Percentiles rank a stretch among this genome's conserved stretches.
Conservation (phyloP, 176 grass and related monocot species). For the Raddia guianensis region DNA sequence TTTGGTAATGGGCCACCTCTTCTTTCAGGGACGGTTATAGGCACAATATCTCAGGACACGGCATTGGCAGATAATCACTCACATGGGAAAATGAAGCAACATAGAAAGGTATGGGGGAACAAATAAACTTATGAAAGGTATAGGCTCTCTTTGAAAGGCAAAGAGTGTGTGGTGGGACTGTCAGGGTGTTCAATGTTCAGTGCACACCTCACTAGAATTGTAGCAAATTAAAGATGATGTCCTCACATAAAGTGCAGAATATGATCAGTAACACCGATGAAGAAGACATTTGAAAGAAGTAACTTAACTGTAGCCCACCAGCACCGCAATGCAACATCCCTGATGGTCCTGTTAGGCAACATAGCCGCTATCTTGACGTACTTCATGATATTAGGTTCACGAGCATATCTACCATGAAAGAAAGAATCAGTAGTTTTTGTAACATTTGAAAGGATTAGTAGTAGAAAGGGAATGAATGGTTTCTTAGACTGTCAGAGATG, state of each 20-base stretch:
- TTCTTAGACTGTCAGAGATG: slow-evolving; percentile 25
- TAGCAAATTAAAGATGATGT: neutral
- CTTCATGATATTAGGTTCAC: slow-evolving; percentile 92
- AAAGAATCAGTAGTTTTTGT: slow-evolving; percentile 10
- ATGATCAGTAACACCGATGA: neutral
- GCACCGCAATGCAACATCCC: slow-evolving; percentile 92
- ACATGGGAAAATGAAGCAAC: neutral
- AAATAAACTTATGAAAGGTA: neutral
- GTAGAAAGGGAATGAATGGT: neutral
- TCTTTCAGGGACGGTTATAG: neutral
- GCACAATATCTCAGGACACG: neutral
- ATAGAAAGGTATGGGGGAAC: neutral
- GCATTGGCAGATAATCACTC: slow-evolving; percentile 4
- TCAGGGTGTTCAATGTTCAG: neutral
- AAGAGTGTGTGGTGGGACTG: neutral
- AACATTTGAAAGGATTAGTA: slow-evolving; percentile 29
- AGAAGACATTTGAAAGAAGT: slow-evolving; percentile 32
- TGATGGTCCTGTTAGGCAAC: slow-evolving; percentile 84
- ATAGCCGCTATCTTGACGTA: slow-evolving; percentile 95
- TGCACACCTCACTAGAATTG: slow-evolving; percentile 8
- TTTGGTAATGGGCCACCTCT: slow-evolving; percentile 7
- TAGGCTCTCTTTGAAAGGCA: neutral
- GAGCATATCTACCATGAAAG: slow-evolving; percentile 63
- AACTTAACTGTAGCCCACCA: slow-evolving; percentile 81
- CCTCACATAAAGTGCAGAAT: slow-evolving; percentile 1